Evolutionary conservation across 768 basidiomycete genomes (phyloP), one percentile per base, ranked within the genome.

Genomic region (Thelephora ganbajun): DNA sequence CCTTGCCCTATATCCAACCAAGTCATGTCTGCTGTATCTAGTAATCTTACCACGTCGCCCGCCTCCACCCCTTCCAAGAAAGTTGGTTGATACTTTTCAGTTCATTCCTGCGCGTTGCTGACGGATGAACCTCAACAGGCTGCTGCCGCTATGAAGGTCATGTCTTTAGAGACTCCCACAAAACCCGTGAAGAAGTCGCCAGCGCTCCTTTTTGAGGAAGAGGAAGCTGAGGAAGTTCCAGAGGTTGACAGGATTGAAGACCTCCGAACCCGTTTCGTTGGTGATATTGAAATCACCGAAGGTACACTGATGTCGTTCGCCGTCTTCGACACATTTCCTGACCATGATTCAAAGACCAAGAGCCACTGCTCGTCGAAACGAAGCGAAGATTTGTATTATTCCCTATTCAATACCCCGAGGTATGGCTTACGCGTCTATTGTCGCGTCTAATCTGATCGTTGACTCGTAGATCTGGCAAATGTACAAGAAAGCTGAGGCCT

Each of bases 371-470:
- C 53, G 82, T 79, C 58, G 78, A 77, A 51, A 83, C 82, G 0
- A 77, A 74, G 55, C 76, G 79, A 50, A 78, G 92, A 33, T 94
- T 97, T 56, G 89, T 94, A 5, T 70, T 97, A 20, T 96, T 93
- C 66, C 93, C 93, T 5, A 93, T 94, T 52, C 82, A 91, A 59
- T 94, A 91, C 60, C 74, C 80, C 51, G 90, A 94, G 69, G 92
- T 89, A 49, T 50, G 75, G 20, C 11, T 2, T 22, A 18, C 22
- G 39, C 18, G 16, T 2, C 11, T 22, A 14, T n/a, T 9, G 39
- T 41, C 39, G 39, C 22, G 18, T 22, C 22, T 9, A 22, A 18
- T 6, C 22, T 41, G 9, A 16, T 41, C 22, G 18, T 7, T 7
- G 9, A 41, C 6, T 16, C 14, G 9, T 41, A 73, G 70, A 69